A percentile compares a stretch with the other conserved stretches of the same genome.
Evolutionary conservation across 352 stramenopile genomes (phyloP).

Genomic region (Phytophthora quininea): DNA sequence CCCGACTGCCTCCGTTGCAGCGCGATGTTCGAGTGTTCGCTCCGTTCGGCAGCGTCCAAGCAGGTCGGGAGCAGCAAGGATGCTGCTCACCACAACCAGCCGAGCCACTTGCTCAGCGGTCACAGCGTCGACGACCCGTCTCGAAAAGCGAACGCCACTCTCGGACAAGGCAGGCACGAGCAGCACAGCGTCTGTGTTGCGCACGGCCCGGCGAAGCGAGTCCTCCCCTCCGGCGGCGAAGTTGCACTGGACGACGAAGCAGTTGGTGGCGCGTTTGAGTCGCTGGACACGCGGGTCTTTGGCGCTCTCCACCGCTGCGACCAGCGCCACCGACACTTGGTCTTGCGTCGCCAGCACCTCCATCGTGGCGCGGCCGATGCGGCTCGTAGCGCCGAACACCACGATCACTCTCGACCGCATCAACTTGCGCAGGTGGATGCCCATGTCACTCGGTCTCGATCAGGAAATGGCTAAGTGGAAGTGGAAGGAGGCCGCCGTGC

Average conservation of each 20-base stretch:
- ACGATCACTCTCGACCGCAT: slow-evolving; percentile 67
- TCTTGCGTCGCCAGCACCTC: slow-evolving; percentile 49
- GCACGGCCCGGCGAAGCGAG: slow-evolving; percentile 65
- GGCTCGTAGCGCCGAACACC: slow-evolving; percentile 77
- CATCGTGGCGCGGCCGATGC: slow-evolving; percentile 62
- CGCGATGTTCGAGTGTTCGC: slow-evolving; percentile 13
- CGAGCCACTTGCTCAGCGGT: slow-evolving; percentile 48
- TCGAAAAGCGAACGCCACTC: slow-evolving; percentile 67
- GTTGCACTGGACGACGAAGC: slow-evolving; percentile 65
- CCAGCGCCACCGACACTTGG: slow-evolving; percentile 52
- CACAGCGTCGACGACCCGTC: slow-evolving; percentile 68
- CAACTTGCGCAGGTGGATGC: slow-evolving; percentile 64
- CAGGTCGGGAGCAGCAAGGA: slow-evolving; percentile 57
- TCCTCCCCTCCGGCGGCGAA: slow-evolving; percentile 41
- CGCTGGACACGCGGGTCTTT: slow-evolving; percentile 55
- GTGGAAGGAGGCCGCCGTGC: slow-evolving; percentile 5
- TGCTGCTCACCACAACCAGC: slow-evolving; percentile 71
- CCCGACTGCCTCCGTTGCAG: slow-evolving; percentile 27
- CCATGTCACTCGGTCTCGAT: slow-evolving; percentile 34
- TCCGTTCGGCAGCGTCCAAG: slow-evolving; percentile 30
- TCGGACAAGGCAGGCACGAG: slow-evolving; percentile 66
- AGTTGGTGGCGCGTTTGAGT: slow-evolving; percentile 60
- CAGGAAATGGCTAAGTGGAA: slow-evolving; percentile 16
- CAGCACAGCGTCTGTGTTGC: slow-evolving; percentile 70
- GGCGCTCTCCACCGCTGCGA: slow-evolving; percentile 61